Percentiles rank a stretch among this genome's conserved stretches.
Evolutionary conservation across 2,329 filamentous ascomycete genomes (phyloP).

Genomic region (Trichoderma brevicompactum): DNA sequence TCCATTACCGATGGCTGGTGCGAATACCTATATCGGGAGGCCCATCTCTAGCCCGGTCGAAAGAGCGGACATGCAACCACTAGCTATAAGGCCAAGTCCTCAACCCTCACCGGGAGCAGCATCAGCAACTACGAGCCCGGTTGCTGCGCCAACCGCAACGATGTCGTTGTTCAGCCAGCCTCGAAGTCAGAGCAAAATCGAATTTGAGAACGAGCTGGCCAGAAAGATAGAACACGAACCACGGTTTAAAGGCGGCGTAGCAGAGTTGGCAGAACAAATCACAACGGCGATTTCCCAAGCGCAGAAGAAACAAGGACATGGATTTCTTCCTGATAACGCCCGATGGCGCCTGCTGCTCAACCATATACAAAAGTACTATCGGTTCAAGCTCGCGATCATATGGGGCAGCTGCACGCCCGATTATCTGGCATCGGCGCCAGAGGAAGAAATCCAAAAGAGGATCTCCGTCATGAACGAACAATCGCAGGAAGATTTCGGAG

Average conservation of each 20-base stretch:
- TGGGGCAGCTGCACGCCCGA: constrained; percentile 36
- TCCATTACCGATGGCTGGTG: constrained; percentile 43
- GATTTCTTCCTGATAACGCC: constrained; percentile 41
- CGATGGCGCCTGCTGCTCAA: constrained; percentile 43
- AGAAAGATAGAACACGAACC: not conserved
- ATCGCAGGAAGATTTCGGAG: constrained; percentile 36
- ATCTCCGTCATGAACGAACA: constrained; percentile 37
- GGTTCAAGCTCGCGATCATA: constrained; percentile 41
- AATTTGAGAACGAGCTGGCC: constrained; percentile 35
- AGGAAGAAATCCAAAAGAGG: constrained; percentile 37
- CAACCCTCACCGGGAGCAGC: not conserved
- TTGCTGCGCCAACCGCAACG: not conserved
- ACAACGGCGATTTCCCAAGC: constrained; percentile 36
- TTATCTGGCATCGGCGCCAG: constrained; percentile 39
- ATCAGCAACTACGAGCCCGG: too few relatives aligned
- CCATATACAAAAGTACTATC: constrained; percentile 35
- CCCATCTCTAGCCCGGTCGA: not conserved
- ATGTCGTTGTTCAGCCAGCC: constrained; percentile 35
- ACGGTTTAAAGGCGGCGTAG: not conserved
- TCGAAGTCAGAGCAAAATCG: constrained; percentile 33
- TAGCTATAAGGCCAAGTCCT: not conserved
- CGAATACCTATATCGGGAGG: constrained; percentile 46
- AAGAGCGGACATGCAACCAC: not conserved
- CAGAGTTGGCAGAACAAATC: constrained; percentile 26
- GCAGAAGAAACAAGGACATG: constrained; percentile 35